Evolutionary conservation across 75 land plant genomes (phyloP).

Genomic region (Pinus taeda): DNA sequence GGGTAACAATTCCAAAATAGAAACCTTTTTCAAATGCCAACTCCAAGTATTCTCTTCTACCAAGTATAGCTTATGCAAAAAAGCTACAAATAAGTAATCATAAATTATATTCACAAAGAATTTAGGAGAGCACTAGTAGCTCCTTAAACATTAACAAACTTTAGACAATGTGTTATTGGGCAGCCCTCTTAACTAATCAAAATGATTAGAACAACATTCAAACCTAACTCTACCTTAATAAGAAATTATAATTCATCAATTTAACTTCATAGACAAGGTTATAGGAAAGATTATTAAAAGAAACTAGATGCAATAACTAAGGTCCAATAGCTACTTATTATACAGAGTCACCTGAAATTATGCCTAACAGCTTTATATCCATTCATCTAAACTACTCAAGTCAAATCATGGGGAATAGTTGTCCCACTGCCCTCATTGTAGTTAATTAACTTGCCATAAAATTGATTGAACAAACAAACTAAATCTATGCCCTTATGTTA

Average conservation of each 20-base stretch:
- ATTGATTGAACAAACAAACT: background rate
- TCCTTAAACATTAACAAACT: background rate
- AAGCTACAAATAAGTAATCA: background rate
- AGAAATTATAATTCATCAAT: background rate
- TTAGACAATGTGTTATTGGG: background rate
- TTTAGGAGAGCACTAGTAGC: background rate
- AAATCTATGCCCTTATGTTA: background rate
- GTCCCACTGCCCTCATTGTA: background rate
- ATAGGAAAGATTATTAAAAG: background rate
- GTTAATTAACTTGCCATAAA: background rate
- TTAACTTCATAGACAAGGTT: background rate
- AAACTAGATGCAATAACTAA: background rate
- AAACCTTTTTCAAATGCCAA: background rate
- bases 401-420: background rate
- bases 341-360: background rate
- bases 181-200: background rate
- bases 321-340: background rate
- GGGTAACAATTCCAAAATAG: background rate
- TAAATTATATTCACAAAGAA: background rate
- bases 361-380: background rate
- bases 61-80: background rate
- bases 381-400: background rate
- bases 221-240: background rate
- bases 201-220: background rate
- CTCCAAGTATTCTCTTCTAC: background rate